phyloP scores from a whole-genome alignment of 2,329 filamentous ascomycete genomes.

The Pseudocercospora eumusae region DNA sequence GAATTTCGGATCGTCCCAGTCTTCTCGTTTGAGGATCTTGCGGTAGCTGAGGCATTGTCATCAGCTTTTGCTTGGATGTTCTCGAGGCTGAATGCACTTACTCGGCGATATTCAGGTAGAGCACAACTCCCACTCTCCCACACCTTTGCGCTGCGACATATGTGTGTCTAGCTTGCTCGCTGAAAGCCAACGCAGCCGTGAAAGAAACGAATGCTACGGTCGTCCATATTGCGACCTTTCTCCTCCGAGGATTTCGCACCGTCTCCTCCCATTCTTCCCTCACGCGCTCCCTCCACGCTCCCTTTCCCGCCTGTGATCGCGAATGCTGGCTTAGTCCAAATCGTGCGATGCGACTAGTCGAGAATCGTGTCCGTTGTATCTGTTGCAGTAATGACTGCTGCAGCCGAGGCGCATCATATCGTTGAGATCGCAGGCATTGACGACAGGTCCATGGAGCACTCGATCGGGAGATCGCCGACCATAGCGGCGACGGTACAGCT shows the following conservation, averaged over 20 bases:
- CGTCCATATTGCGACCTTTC: constrained; percentile 37
- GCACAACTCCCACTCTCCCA: constrained; percentile 71
- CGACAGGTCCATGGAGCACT: constrained; percentile 28
- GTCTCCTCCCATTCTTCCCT: constrained; percentile 17
- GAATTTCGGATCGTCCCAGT: constrained; percentile 62
- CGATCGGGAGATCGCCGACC: constrained; percentile 20
- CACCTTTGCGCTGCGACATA: constrained; percentile 76
- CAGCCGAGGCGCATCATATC: constrained; percentile 13
- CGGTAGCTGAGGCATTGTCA: constrained; percentile 67
- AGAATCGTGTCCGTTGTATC: neutral
- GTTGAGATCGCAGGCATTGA: constrained; percentile 28
- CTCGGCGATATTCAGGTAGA: constrained; percentile 80
- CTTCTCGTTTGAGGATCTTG: constrained; percentile 71
- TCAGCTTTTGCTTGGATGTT: constrained; percentile 9
- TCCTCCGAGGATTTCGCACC: constrained; percentile 22
- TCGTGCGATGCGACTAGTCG: constrained; percentile 8
- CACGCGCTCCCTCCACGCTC: constrained; percentile 36
- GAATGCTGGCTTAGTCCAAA: constrained; percentile 8
- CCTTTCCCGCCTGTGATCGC: constrained; percentile 31
- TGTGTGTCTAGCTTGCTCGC: constrained; percentile 70
- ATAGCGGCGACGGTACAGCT: constrained; percentile 23
- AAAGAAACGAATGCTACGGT: constrained; percentile 37
- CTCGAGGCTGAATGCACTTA: constrained; percentile 56
- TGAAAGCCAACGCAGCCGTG: constrained; percentile 52
- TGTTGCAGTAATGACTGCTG: neutral